These are phyloP conservation scores for Neurospora africana DNA, from an alignment of 495 filamentous ascomycete species.

Conservation along the genomic window DNA sequence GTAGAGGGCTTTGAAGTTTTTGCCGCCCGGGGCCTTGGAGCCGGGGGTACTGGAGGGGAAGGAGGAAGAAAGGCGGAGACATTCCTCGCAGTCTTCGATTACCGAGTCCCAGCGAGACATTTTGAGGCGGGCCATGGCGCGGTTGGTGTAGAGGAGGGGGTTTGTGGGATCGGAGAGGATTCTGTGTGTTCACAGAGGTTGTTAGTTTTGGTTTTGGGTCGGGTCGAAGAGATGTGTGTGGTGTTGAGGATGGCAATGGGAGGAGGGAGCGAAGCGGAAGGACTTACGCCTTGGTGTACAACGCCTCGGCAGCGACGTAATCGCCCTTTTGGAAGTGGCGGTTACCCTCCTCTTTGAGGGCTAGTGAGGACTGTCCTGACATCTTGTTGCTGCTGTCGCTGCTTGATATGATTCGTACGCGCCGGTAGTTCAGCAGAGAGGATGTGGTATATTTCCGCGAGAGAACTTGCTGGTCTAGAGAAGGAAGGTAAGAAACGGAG, in stretches of 20 bases:
- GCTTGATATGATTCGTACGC: neutral
- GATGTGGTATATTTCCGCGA: neutral
- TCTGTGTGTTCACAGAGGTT: slow-evolving; percentile 9
- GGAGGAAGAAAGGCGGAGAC: slow-evolving; percentile 51
- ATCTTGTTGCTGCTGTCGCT: neutral
- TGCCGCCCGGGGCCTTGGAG: no score
- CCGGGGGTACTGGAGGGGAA: no score
- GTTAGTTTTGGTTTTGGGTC: neutral
- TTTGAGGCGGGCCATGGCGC: slow-evolving; percentile 71
- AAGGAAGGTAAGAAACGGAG: neutral
- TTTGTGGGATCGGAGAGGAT: slow-evolving; percentile 53
- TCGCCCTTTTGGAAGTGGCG: slow-evolving; percentile 57
- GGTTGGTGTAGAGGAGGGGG: slow-evolving; percentile 70
- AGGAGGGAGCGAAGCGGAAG: neutral
- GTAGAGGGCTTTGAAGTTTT: slow-evolving; percentile 64
- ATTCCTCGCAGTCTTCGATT: slow-evolving; percentile 65
- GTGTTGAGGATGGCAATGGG: neutral
- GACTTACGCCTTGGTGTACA: slow-evolving; percentile 78
- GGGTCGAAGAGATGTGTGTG: no score
- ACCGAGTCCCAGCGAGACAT: slow-evolving; percentile 63
- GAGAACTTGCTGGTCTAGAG: neutral
- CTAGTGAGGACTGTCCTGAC: neutral
- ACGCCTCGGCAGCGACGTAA: slow-evolving; percentile 60
- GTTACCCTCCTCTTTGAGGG: slow-evolving; percentile 52
- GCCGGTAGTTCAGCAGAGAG: neutral